Base-by-base conservation (phyloP, 441 rosid genomes). In the Hura crepitans region DNA sequence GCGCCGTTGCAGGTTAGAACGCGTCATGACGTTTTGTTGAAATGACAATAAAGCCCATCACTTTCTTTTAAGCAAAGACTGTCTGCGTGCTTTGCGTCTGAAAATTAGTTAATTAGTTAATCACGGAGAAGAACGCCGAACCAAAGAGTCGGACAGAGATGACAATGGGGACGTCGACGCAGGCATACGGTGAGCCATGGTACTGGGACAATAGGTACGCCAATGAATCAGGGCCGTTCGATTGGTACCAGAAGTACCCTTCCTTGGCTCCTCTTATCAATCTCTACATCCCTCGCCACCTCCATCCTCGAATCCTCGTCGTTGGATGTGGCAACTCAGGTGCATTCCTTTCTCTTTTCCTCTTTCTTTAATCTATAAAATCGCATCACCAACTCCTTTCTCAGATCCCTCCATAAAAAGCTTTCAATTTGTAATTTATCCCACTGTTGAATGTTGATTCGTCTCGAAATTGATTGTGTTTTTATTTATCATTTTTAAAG, bases 261-360 rank as follows among this genome's bases (percentile, higher is more conserved):
- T 72, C 94, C 59, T 75, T 92, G 45, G 82, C 94, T 69, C 96
- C 97, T 72, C 88, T 92, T 79, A 77, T 89, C 81, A 83, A 81
- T 59, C 88, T 88, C 69, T 92, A 87, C 78, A 62, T 80, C 65
- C 91, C 96, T 74, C 80, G 70, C 46, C 84, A 76, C 74, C 70
- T 63, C 47, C 83, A 75, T 8, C 73, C 72, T 30, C 85, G 81
- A 30, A 63, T 87, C 81, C 94, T 92, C 78, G 84, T 90, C 75
- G 81, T 86, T 62, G 97, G 97, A 65, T 87, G 94, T 76, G 97
- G 97, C 33, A 92, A 88, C 84, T 92, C 97, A 62, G 91, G 94
- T 89, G 30, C 28, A 7, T 6, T 50, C 55, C 23, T 3, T 54
- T 57, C 39, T 13, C 51, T 42, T 59, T 0, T 22, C 42, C 20